Evolutionary conservation across 148 eudicot species (phyloP), one percentile per base, ranked within the genome.

Genomic region (Arbutus unedo): DNA sequence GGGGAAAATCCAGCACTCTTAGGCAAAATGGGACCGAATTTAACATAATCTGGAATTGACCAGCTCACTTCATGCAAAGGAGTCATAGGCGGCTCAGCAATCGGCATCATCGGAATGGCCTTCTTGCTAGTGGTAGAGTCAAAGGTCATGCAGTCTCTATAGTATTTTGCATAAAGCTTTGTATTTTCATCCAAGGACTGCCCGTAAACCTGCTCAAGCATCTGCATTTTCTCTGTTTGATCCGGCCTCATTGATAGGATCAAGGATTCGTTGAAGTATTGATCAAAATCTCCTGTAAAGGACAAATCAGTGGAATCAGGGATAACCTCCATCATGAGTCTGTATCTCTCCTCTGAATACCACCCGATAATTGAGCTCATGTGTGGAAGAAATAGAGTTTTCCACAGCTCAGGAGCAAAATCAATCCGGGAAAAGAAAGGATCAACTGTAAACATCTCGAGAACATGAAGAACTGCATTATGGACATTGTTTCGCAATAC

Each of bases 361-460:
- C 92, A 90, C 75, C 91, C 92, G 41, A 87, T 85, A 64, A 90
- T 81, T 10, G 92, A 90, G 56, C 86, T 83, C 92, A 90, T 88
- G 67, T 90, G 92, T 14, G 89, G 92, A 19, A 90, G 86, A 77
- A 90, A 90, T 76, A 88, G 47, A 23, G 80, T 57, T 80, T 86
- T 87, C 92, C 92, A 90, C n/a, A 90, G 86, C 82, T 88, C 91
- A 7, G 92, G 92, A 76, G 92, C 91, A 81, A 90, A 90, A 81
- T 90, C 92, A 43, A 90, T 85, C 48, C 92, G 72, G 23, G 92
- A 88, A 80, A 90, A 90, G 47, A 90, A 90, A 55, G 92, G 91
- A 54, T 90, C 92, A 23, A 90, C 77, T 19, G 77, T 25, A 60
- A 90, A 90, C 92, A 90, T 90, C 73, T 90, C 91, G 77, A 90